Evolutionary conservation across 106 monocot species (phyloP).

Genomic region (Cymbidium sinense): DNA sequence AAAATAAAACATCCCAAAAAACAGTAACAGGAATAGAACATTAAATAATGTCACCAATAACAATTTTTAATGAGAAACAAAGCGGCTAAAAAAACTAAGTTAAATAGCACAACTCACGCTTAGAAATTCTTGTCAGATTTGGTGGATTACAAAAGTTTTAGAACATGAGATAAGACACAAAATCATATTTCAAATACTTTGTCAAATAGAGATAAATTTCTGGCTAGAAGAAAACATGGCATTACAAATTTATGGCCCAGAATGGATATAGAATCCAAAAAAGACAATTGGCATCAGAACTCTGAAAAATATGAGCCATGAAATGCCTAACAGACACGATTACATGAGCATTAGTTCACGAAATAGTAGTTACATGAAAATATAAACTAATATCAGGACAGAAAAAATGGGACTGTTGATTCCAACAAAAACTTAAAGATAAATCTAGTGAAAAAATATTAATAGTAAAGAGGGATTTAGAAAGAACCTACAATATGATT

Average conservation of each 20-base stretch:
- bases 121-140: background rate
- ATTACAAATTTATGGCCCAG: too few species aligned
- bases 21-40: background rate
- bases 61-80: background rate
- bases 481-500: too few species aligned
- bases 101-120: background rate
- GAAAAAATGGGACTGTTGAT: too few species aligned
- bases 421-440: too few species aligned
- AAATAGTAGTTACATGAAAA: background rate
- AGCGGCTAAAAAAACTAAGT: background rate
- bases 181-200: background rate
- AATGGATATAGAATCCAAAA: background rate
- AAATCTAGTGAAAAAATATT: too few species aligned
- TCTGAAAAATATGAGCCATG: background rate
- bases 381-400: too few species aligned
- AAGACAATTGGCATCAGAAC: background rate
- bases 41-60: background rate
- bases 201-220: too few species aligned
- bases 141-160: background rate
- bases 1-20: background rate
- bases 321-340: background rate
- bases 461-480: too few species aligned
- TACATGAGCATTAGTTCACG: background rate
- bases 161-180: background rate
- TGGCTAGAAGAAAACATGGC: too few species aligned